Evolutionary conservation across 2,329 filamentous ascomycete genomes (phyloP), one percentile per base, ranked within the genome.

Genomic region (Triangularia setosa): DNA sequence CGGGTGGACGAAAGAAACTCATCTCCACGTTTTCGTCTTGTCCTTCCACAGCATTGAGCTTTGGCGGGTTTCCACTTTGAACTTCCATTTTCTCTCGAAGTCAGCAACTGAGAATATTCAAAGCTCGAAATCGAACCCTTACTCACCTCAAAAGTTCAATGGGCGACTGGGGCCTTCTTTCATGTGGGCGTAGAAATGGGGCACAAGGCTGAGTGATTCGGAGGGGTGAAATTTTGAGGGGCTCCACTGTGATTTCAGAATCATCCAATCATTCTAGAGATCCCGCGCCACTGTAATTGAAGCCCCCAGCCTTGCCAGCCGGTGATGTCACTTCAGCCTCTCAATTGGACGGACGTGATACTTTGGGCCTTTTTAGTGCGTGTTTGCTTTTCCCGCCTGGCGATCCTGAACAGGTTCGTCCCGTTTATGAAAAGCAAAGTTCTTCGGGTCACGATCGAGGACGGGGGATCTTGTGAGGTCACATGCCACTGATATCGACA

Each of bases 1-100:
- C 82, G 24, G 93, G 93, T 56, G 93, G 92, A 69, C 89, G 87
- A 76, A 97, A 91, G 59, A 86, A 74, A 55, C 23, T 28, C 68
- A 79, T 80, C 84, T 87, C 87, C 56, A 79, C 77, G 63, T 63
- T 18, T 27, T 61, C 52, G 23, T 55, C 23, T 55, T 55, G 23
- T 55, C 25, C 14, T 28, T 27, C 27, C 52, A 18, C 25, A 24
- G 44, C 53, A 52, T 58, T 23, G 52, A 30, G 14, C 8, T n/a
- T 24, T n/a, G 57, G n/a, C 4, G 57, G 18, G 33, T 12, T 40
- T 21, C 16, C 24, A 16, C 18, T 24, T 30, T 54, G 61, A 0
- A 9, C 8, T 28, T 44, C 57, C 65, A 67, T 67, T 25, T 59
- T 21, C 54, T 65, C 28, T 35, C 23, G 12, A 30, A 48, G 61